Percentiles rank a stretch among this genome's conserved stretches.
Conservation (phyloP, 108 stramenopile species). For the Chaetoceros tenuissimus region DNA sequence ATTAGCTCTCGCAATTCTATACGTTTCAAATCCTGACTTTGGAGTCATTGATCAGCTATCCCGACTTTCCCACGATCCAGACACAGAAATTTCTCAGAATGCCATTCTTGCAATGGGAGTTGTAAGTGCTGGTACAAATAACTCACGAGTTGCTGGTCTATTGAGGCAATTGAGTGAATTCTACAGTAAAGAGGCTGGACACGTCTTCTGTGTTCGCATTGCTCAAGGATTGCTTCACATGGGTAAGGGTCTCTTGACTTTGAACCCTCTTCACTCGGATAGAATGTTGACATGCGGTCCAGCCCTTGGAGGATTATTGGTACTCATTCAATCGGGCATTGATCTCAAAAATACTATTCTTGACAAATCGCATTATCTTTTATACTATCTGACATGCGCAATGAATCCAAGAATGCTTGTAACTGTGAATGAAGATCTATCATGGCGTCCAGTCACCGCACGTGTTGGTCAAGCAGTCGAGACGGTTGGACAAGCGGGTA, state of each 20-base stretch:
- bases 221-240: constrained; percentile 97
- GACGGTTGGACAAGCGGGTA: constrained; percentile 99
- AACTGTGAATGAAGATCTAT: constrained; percentile 87
- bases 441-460: constrained; percentile 86
- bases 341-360: constrained; percentile 92
- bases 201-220: constrained; percentile 96
- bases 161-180: constrained; percentile 96
- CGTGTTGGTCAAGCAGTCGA: constrained; percentile 99
- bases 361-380: constrained; percentile 94
- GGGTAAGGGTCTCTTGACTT: constrained; percentile 96
- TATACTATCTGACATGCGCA: constrained; percentile 92
- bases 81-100: constrained; percentile 89
- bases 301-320: constrained; percentile 89
- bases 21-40: constrained; percentile 96
- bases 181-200: constrained; percentile 92
- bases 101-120: constrained; percentile 94
- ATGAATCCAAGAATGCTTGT: constrained; percentile 98
- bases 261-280: constrained; percentile 97
- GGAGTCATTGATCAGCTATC: constrained; percentile 95
- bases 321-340: constrained; percentile 83
- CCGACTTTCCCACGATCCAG: constrained; percentile 95
- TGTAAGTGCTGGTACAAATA: constrained; percentile 97
- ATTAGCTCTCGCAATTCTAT: constrained; percentile 85
- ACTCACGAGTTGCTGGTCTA: constrained; percentile 95
- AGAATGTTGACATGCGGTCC: constrained; percentile 81